phyloP scores from a whole-genome alignment of 331 rosid species.

The Rosa hybrid region DNA sequence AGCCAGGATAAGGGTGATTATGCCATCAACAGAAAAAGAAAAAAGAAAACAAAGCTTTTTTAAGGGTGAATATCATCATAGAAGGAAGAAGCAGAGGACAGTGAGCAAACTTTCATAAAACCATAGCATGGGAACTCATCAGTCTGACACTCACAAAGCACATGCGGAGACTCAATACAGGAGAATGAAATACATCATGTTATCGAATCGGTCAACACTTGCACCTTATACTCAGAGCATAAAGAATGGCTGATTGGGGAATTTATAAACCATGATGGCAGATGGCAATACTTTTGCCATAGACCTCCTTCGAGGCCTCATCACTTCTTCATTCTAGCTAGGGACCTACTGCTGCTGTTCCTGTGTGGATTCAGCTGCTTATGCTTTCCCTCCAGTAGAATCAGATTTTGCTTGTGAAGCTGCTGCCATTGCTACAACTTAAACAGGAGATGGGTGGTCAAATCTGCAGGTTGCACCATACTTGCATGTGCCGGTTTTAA shows the following conservation, averaged over 20 bases:
- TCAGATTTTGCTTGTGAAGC: too few species aligned
- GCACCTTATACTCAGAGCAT: not conserved
- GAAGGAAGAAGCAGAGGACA: too few species aligned
- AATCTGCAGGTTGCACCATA: too few species aligned
- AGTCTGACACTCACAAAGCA: not conserved
- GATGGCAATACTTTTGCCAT: not conserved
- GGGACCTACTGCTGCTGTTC: constrained; percentile 24
- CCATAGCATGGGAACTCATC: not conserved
- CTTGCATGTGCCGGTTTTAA: too few species aligned
- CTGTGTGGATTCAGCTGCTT: not conserved
- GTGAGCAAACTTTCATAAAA: not conserved
- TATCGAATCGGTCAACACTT: not conserved
- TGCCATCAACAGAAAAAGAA: too few species aligned
- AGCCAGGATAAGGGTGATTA: too few species aligned
- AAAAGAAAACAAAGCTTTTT: too few species aligned
- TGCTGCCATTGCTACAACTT: too few species aligned
- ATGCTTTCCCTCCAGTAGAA: too few species aligned
- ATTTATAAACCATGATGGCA: not conserved
- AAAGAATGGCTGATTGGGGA: not conserved
- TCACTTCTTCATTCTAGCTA: constrained; percentile 16
- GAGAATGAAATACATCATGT: not conserved
- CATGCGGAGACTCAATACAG: not conserved
- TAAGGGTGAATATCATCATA: not conserved
- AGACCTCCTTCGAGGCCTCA: not conserved
- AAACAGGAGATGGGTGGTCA: too few species aligned